Evolutionary conservation across 129 eudicot species (phyloP), one percentile per base, ranked within the genome.

Genomic region (Sambucus nigra): DNA sequence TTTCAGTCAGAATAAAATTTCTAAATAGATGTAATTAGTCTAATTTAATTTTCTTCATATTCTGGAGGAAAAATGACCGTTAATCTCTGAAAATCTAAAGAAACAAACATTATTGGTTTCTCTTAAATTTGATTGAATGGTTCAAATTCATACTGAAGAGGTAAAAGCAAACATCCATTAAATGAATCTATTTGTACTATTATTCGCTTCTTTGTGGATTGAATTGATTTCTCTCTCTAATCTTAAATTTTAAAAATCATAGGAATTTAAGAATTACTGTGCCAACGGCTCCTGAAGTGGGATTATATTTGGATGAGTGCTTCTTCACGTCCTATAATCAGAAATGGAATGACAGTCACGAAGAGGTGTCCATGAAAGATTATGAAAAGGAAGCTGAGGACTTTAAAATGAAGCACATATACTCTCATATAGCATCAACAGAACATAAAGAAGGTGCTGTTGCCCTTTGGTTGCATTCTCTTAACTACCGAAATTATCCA

Each of bases 251-350:
- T 4, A 17, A 44, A 25, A 66, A 20, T 31, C 16, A n/a, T 73
- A 91, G 98, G 89, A 78, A 82, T 55, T 66, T 73, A 10, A 71
- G 67, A 42, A 72, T 91, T 28, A 85, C 61, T 20, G 89, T 91
- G 68, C 98, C 98, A 15, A 85, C 89, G 41, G 95, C 98, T 42
- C 98, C 98, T 29, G 95, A 91, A 72, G 98, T 91, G 8, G 98
- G 98, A 13, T 72, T 91, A 44, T 85, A 79, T 62, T 57, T 91
- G 66, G 98, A 91, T 19, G 95, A 91, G 55, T 91, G 98, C 20
- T 82, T 91, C 67, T 91, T 91, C 67, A 65, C 83, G 23, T 91
- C 98, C 1, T 91, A 85, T 56, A 91, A 91, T 67, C 60, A 77
- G 53, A 91, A 74, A 52, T 91, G 94, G 94, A 73, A 67, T 51